Percentiles rank a stretch among this genome's conserved stretches.
Conservation (phyloP, 257 asterid species). For the Nicotiana sylvestris region DNA sequence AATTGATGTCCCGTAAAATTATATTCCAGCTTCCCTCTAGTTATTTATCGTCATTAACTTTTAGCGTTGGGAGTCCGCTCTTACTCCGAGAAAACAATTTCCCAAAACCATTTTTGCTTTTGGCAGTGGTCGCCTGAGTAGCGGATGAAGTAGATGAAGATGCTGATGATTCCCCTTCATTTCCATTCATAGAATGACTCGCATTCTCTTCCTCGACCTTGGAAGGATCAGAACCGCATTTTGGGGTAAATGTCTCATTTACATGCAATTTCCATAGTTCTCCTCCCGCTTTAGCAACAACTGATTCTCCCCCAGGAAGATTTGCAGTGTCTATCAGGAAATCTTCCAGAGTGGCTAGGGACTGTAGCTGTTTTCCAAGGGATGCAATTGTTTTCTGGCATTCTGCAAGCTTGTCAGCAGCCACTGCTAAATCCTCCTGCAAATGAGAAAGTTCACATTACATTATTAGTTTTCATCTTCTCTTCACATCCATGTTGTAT, state of each 20-base stretch:
- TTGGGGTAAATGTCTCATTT: constrained; percentile 23
- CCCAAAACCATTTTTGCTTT: constrained; percentile 51
- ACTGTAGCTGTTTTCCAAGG: constrained; percentile 67
- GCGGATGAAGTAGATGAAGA: constrained; percentile 37
- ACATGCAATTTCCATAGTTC: constrained; percentile 31
- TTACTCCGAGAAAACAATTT: constrained; percentile 51
- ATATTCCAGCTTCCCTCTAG: not conserved
- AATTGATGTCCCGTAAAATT: not conserved
- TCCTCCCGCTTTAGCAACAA: constrained; percentile 23
- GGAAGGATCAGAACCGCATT: constrained; percentile 26
- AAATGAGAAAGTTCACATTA: constrained; percentile 1
- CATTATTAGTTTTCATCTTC: not conserved
- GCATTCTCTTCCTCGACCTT: constrained; percentile 25
- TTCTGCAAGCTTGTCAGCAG: constrained; percentile 81
- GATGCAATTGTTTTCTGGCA: constrained; percentile 87
- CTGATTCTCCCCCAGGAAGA: constrained; percentile 39
- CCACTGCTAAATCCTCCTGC: constrained; percentile 69
- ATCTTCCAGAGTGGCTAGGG: constrained; percentile 77
- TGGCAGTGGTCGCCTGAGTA: constrained; percentile 24
- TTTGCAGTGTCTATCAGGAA: constrained; percentile 67
- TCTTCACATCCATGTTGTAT: not conserved
- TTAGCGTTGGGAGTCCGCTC: constrained; percentile 34
- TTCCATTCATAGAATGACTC: constrained; percentile 25
- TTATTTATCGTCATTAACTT: constrained; percentile 4
- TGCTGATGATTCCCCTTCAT: constrained; percentile 35